These are phyloP conservation scores for Sphagnum tenellum DNA, from an alignment of 225 moss, liverwort and hornwort genomes.

Conservation along the genomic window DNA sequence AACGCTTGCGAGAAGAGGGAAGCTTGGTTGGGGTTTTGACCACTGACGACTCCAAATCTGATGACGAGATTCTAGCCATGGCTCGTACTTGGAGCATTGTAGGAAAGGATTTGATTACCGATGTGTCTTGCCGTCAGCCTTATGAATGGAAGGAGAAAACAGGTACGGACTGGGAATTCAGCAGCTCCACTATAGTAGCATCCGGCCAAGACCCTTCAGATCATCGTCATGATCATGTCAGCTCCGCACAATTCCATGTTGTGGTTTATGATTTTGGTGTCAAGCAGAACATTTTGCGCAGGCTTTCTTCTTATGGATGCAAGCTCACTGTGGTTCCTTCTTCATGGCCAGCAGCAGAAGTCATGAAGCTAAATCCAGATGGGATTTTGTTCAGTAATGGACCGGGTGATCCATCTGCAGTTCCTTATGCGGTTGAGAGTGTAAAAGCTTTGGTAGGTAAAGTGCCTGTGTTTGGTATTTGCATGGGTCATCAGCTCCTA, in stretches of 20 bases:
- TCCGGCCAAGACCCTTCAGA: too few relatives aligned
- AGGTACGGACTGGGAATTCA: constrained; percentile 81
- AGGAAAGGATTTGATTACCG: constrained; percentile 94
- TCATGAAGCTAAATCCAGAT: constrained; percentile 81
- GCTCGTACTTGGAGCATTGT: constrained; percentile 33
- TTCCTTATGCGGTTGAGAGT: constrained; percentile 84
- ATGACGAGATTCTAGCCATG: constrained; percentile 61
- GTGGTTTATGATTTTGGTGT: constrained; percentile 87
- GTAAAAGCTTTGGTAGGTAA: constrained; percentile 76
- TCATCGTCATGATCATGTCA: too few relatives aligned
- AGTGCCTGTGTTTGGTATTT: constrained; percentile 91
- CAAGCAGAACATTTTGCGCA: constrained; percentile 87
- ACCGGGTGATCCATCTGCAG: constrained; percentile 93
- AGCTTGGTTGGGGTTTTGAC: constrained; percentile 88
- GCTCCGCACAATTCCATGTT: constrained; percentile 24
- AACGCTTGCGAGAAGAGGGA: constrained; percentile 81
- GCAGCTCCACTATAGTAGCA: constrained; percentile 3
- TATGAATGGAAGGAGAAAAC: constrained; percentile 87
- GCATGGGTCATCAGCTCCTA: constrained; percentile 98
- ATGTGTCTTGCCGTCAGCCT: constrained; percentile 75
- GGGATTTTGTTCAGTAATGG: constrained; percentile 97
- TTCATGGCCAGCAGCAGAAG: constrained; percentile 61
- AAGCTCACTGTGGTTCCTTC: constrained; percentile 93
- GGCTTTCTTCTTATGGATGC: constrained; percentile 85
- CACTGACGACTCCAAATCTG: constrained; percentile 65